Evolutionary conservation across 108 stramenopile genomes (phyloP).

Genomic region (Stephanodiscus minutulus): DNA sequence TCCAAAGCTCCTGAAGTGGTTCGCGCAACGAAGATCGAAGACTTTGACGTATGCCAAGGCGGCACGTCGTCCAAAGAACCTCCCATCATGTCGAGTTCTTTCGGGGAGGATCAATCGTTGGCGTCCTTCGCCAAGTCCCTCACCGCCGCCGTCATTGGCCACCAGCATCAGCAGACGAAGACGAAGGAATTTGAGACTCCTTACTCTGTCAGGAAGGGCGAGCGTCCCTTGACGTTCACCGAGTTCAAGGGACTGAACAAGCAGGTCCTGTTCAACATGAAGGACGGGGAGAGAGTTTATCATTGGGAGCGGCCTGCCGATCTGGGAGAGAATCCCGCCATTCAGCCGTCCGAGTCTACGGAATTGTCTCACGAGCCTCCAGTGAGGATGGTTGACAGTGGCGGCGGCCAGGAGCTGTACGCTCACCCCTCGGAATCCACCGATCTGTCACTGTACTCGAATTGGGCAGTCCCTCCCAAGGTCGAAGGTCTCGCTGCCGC

Average conservation of each 20-base stretch:
- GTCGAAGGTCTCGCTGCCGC: not conserved
- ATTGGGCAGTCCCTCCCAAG: slow-evolving; percentile 1
- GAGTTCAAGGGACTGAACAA: slow-evolving; percentile 28
- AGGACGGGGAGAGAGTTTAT: slow-evolving; percentile 7
- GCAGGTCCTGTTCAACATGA: slow-evolving; percentile 23
- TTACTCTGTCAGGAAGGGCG: slow-evolving; percentile 25
- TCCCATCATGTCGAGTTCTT: not conserved
- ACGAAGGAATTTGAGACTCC: slow-evolving; percentile 27
- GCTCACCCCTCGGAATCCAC: slow-evolving; percentile 1
- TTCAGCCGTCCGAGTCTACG: slow-evolving; percentile 5
- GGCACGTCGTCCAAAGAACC: not conserved
- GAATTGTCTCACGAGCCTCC: slow-evolving; percentile 8
- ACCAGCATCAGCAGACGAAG: not conserved
- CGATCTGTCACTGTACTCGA: slow-evolving; percentile 5
- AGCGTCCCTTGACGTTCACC: slow-evolving; percentile 25
- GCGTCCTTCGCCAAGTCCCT: not conserved
- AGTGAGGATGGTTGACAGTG: not conserved
- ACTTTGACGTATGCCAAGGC: not conserved
- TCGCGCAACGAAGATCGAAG: not conserved
- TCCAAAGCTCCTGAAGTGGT: not conserved
- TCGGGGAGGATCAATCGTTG: not conserved
- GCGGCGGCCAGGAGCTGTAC: slow-evolving; percentile 5
- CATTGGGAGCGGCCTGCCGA: not conserved
- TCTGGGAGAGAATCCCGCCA: not conserved
- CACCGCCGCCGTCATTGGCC: not conserved